Evolutionary conservation across 2,329 filamentous ascomycete genomes (phyloP), one percentile per base, ranked within the genome.

Genomic region (Amylocarpus encephaloides): DNA sequence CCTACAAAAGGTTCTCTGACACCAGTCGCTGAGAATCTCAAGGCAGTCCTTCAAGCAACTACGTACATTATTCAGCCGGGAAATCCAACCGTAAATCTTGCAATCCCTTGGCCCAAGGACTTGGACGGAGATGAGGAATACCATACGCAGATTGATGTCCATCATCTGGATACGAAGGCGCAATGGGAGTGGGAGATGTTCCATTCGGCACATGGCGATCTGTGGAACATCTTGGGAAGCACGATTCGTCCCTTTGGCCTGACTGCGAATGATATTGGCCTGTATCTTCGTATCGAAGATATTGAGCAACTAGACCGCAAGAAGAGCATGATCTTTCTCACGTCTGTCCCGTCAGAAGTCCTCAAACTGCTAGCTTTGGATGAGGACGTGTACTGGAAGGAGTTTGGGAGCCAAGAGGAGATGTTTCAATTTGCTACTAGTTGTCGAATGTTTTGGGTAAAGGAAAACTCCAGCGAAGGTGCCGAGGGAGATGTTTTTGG

Each of bases 71-170:
- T 56, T 6, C 59, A 63, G 1, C 56, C 62, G 1, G 48, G 55
- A 1, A 59, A 53, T 13, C 64, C 67, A 5, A 71, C 66, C 1
- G 70, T 68, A 1, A 72, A 75, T 43, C 70, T 80, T 40, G 83
- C 83, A 1, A 67, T 88, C 2, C 73, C 71, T 0, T 80, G 78
- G 74, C 78, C 30, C n/a, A 33, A 45, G 6, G 10, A 26, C 55
- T 5, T 35, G 38, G 16, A 36, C n/a, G 36, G 40, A n/a, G 40
- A 18, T 43, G 30, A 54, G 49, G 41, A 56, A n/a, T 63, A 55
- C 1, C 77, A 74, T 60, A 75, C 88, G 4, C 88, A 93, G 59
- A 72, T 92, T 22, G 88, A 93, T 62, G 64, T 92, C 1, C 74
- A 78, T 34, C 29, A 64, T 83, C 19, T 81, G 75, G 50, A 59